Conservation (phyloP, 2,329 filamentous ascomycete species). For the Apiospora pterosperma region DNA sequence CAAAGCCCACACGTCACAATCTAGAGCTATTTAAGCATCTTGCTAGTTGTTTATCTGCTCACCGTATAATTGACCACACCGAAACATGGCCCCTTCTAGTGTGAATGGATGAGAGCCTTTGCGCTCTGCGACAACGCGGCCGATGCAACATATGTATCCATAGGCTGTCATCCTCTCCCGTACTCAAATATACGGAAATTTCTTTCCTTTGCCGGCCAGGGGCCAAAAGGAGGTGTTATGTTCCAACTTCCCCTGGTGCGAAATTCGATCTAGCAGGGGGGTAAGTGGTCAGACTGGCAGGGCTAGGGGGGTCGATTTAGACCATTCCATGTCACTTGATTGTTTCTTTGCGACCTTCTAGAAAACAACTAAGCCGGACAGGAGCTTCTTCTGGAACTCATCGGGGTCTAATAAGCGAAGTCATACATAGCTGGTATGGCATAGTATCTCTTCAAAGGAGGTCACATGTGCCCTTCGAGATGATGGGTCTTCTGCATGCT, state of each 20-base stretch:
- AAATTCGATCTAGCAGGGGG: slow-evolving; percentile 2
- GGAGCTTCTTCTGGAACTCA: not conserved
- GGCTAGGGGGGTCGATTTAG: not conserved
- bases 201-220: not conserved
- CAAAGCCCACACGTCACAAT: not conserved
- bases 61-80: not conserved
- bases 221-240: not conserved
- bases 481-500: not conserved
- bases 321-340: not conserved
- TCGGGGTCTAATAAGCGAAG: not conserved
- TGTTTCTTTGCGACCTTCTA: not conserved
- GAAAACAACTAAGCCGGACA: not conserved
- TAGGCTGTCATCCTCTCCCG: not conserved
- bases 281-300: not conserved
- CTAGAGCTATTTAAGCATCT: not conserved
- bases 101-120: not conserved
- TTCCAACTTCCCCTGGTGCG: not conserved
- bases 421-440: not conserved
- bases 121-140: not conserved
- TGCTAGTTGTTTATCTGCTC: not conserved
- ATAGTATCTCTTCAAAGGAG: not conserved
- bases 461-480: not conserved
- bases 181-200: not conserved
- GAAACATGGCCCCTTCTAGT: too few relatives aligned
- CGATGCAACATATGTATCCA: not conserved